Conservation (phyloP, 2,329 filamentous ascomycete genomes). For the Trichoderma aggressivum region DNA sequence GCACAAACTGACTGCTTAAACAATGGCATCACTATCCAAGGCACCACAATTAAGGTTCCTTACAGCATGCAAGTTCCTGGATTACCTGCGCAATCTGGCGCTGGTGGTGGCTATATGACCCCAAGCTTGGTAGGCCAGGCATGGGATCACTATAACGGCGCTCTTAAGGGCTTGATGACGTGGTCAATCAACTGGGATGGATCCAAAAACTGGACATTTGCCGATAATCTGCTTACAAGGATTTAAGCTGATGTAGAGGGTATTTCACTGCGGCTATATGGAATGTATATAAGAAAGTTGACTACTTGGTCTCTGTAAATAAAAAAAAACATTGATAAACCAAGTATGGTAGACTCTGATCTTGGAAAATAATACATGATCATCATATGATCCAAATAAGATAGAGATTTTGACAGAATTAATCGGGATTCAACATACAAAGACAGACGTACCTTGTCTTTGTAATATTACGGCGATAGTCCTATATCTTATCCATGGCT, state of each 20-base stretch:
- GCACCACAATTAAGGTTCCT: slow-evolving; percentile 32
- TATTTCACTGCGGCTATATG: background rate
- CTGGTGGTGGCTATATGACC: slow-evolving; percentile 34
- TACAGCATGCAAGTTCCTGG: slow-evolving; percentile 36
- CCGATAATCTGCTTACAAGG: slow-evolving; percentile 29
- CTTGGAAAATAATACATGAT: background rate
- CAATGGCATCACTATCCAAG: slow-evolving; percentile 31
- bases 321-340: background rate
- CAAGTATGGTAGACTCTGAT: background rate
- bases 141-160: slow-evolving; percentile 31
- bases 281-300: background rate
- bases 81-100: slow-evolving; percentile 34
- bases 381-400: background rate
- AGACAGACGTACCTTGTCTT: no score
- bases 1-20: slow-evolving; percentile 37
- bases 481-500: no score
- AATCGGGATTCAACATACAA: no score
- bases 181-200: slow-evolving; percentile 40
- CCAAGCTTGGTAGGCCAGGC: slow-evolving; percentile 30
- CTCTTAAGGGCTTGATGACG: slow-evolving; percentile 36
- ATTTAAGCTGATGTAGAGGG: slow-evolving; percentile 1
- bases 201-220: slow-evolving; percentile 34
- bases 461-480: no score
- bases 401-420: no score
- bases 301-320: background rate